Conservation (phyloP, 768 basidiomycete genomes). For the Mycena albidolilacea region DNA sequence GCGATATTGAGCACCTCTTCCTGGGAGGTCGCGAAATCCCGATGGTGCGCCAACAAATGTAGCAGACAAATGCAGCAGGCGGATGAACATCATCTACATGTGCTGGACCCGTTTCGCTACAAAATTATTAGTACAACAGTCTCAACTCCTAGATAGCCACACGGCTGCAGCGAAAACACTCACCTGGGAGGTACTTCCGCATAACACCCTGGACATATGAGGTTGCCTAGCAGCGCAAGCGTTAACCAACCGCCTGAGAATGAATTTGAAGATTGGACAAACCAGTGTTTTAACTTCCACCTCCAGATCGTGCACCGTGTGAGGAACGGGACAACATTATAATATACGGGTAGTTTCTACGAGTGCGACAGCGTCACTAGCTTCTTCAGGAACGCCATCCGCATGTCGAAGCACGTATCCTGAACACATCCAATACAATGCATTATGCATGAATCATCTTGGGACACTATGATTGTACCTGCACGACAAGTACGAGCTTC, state of each 20-base stretch:
- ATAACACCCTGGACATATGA: conserved; percentile 69
- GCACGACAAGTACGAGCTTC: conserved; percentile 78
- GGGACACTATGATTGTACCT: conserved; percentile 65
- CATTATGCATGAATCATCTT: not conserved
- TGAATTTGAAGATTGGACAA: conserved; percentile 36
- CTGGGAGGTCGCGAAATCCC: conserved; percentile 83
- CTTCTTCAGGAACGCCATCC: conserved; percentile 83
- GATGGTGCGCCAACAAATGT: conserved; percentile 93
- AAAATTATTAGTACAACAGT: not conserved
- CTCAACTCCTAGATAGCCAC: not conserved
- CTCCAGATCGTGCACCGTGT: conserved; percentile 91
- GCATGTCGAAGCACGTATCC: conserved; percentile 93
- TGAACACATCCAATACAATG: conserved; percentile 47
- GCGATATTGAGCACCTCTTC: conserved; percentile 85
- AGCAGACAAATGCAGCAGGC: conserved; percentile 88
- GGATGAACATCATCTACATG: conserved; percentile 88
- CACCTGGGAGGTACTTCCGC: conserved; percentile 63
- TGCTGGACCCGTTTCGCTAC: conserved; percentile 72
- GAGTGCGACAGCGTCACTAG: conserved; percentile 73
- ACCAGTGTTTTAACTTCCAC: conserved; percentile 81
- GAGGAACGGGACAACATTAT: conserved; percentile 90
- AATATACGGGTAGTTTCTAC: conserved; percentile 77
- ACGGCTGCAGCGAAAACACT: conserved; percentile 1
- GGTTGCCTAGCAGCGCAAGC: conserved; percentile 59
- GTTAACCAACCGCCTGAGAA: conserved; percentile 13